phyloP scores from a whole-genome alignment of 2,329 filamentous ascomycete genomes.

The Venturia oleaginea region DNA sequence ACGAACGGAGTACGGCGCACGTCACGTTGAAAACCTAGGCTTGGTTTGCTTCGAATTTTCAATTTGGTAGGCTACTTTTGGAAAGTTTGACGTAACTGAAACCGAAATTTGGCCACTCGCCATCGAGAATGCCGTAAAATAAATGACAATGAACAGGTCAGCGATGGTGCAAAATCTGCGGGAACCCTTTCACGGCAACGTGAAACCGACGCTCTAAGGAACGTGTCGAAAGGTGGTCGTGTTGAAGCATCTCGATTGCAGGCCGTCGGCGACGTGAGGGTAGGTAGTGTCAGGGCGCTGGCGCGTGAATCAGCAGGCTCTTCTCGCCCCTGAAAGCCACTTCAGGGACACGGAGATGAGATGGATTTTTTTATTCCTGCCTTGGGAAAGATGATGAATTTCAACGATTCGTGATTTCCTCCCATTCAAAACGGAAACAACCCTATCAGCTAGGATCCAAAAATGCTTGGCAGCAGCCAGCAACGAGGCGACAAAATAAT shows the following conservation, averaged over 20 bases:
- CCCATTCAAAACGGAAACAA: not conserved
- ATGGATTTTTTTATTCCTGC: not conserved
- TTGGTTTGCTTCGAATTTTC: constrained; percentile 4
- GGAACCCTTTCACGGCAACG: not conserved
- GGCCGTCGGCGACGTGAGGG: not conserved
- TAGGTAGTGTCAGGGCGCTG: not conserved
- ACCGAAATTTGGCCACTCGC: not conserved
- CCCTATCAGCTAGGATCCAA: not conserved
- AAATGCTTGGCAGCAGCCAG: not conserved
- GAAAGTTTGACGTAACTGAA: not conserved
- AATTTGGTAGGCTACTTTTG: constrained; percentile 4
- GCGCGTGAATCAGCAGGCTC: not conserved
- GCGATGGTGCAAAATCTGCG: not conserved
- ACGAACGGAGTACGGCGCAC: not conserved
- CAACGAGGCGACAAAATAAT: not conserved
- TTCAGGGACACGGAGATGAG: not conserved
- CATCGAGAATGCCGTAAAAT: not conserved
- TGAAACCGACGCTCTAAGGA: not conserved
- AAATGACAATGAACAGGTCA: not conserved
- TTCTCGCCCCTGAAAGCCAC: not conserved
- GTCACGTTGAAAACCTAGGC: not conserved
- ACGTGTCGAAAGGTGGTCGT: not conserved
- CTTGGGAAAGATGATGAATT: not conserved
- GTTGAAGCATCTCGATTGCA: not conserved
- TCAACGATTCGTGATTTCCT: not conserved